These are phyloP conservation scores for Maudiozyma bulderi DNA, from an alignment of 805 yeast species.

Conservation along the genomic window DNA sequence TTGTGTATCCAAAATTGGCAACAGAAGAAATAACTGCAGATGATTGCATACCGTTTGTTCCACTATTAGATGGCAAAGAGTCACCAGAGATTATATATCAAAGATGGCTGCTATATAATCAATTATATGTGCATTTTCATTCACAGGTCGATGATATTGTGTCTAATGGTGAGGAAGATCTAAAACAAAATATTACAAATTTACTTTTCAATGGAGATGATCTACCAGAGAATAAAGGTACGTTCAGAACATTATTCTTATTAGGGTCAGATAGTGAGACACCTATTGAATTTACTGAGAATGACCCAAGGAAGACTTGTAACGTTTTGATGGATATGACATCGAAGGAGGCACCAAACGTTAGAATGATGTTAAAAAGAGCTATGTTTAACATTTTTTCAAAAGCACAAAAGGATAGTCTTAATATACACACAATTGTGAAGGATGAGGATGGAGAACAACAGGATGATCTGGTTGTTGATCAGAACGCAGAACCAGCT, in stretches of 20 bases:
- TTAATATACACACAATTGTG: constrained; percentile 1
- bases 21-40: constrained; percentile 1
- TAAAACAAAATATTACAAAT: constrained; percentile 27
- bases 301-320: constrained; percentile 6
- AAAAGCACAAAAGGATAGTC: constrained; percentile 10
- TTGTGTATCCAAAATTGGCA: constrained; percentile 14
- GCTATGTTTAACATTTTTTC: constrained; percentile 27
- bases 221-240: background rate
- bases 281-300: constrained; percentile 28
- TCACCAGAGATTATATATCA: constrained; percentile 28
- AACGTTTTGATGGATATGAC: constrained; percentile 28
- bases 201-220: constrained; percentile 11
- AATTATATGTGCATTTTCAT: constrained; percentile 26
- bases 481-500: background rate
- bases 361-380: constrained; percentile 30
- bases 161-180: constrained; percentile 28
- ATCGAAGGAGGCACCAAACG: constrained; percentile 32
- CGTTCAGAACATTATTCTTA: constrained; percentile 31
- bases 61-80: constrained; percentile 37
- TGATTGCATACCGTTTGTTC: constrained; percentile 32
- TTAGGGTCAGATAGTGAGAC: constrained; percentile 38
- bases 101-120: constrained; percentile 35
- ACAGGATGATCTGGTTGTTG: background rate
- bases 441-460: constrained; percentile 3
- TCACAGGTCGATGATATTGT: constrained; percentile 22